phyloP scores from a whole-genome alignment of 2,329 filamentous ascomycete genomes.

The Fusarium bulbicola region DNA sequence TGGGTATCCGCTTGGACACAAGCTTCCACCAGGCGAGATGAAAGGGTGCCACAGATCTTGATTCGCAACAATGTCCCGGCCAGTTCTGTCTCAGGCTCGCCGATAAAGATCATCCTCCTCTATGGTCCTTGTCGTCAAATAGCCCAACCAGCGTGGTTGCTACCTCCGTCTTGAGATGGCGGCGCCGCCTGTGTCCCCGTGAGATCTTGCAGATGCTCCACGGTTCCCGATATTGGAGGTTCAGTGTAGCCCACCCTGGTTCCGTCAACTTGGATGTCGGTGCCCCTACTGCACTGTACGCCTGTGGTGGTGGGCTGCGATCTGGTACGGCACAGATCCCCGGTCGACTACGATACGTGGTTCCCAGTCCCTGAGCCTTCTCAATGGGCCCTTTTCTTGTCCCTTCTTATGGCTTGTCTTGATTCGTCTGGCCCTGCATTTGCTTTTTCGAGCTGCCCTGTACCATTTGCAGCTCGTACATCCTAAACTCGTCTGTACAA shows the following conservation, averaged over 20 bases:
- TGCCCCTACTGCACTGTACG: constrained; percentile 30
- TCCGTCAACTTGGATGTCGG: constrained; percentile 48
- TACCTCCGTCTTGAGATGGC: constrained; percentile 44
- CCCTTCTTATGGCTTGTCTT: constrained; percentile 30
- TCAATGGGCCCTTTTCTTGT: constrained; percentile 26
- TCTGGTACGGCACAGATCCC: constrained; percentile 36
- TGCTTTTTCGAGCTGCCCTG: constrained; percentile 25
- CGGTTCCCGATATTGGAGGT: constrained; percentile 40
- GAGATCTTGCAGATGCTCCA: constrained; percentile 45
- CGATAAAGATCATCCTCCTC: constrained; percentile 34
- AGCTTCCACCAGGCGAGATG: constrained; percentile 50
- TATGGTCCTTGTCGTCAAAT: constrained; percentile 38
- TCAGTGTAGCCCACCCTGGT: constrained; percentile 41
- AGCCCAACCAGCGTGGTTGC: constrained; percentile 37
- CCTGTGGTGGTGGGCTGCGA: constrained; percentile 36
- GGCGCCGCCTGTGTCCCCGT: constrained; percentile 40
- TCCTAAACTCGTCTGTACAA: constrained; percentile 13
- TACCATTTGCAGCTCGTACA: constrained; percentile 20
- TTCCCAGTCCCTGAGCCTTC: constrained; percentile 26
- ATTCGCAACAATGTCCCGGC: constrained; percentile 48
- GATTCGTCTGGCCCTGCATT: constrained; percentile 33
- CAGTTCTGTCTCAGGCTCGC: constrained; percentile 38
- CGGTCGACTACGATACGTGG: constrained; percentile 28
- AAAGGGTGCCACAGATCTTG: constrained; percentile 53
- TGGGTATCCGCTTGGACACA: constrained; percentile 38